Evolutionary conservation across 2,329 filamentous ascomycete species (phyloP).

Genomic region (Rasamsonia emersonii): DNA sequence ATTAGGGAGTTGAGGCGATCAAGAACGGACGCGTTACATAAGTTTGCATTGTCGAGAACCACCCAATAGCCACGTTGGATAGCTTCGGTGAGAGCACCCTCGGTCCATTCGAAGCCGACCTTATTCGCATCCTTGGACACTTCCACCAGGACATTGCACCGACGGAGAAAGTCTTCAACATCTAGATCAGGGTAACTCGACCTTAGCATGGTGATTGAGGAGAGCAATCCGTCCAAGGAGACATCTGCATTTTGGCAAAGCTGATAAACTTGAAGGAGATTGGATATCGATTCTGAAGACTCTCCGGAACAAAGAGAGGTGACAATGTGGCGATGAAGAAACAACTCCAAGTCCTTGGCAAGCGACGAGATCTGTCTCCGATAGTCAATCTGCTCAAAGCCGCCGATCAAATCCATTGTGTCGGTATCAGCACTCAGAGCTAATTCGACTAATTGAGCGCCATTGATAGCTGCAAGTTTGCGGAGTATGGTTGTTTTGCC

Average conservation of each 20-base stretch:
- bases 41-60: conserved; percentile 91
- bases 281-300: conserved; percentile 12
- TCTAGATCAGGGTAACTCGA: conserved; percentile 38
- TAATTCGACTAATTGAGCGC: conserved; percentile 69
- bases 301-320: conserved; percentile 18
- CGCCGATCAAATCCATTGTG: conserved; percentile 92
- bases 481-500: conserved; percentile 78
- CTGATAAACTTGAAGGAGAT: conserved; percentile 25
- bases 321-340: conserved; percentile 39
- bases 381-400: conserved; percentile 89
- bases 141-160: conserved; percentile 44
- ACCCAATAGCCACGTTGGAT: conserved; percentile 83
- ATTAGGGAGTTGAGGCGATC: conserved; percentile 91
- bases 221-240: conserved; percentile 22
- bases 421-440: conserved; percentile 92
- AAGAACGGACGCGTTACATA: conserved; percentile 89
- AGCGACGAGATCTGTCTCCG: conserved; percentile 61
- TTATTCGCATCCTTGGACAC: conserved; percentile 54
- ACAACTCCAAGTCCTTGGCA: conserved; percentile 44
- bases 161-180: conserved; percentile 41
- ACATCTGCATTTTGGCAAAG: conserved; percentile 19
- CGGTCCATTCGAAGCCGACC: conserved; percentile 90
- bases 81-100: conserved; percentile 83
- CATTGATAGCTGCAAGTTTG: conserved; percentile 69
- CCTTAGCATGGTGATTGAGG: conserved; percentile 25